phyloP scores from a whole-genome alignment of 73 alveolate genomes.

The Paramecium primaurelia region DNA sequence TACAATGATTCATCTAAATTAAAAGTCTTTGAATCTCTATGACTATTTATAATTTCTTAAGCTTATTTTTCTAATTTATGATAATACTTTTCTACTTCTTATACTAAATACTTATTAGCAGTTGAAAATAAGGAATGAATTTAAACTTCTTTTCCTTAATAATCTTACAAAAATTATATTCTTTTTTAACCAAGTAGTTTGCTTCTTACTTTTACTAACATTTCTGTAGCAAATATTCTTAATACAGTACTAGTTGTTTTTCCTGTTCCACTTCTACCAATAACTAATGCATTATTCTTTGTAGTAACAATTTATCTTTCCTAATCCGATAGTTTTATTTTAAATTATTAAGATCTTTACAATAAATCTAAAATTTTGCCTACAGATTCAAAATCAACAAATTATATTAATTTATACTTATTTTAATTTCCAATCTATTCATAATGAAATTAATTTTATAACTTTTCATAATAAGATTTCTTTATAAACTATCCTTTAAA shows the following conservation, averaged over 20 bases:
- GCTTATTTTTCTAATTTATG: conserved; percentile 58
- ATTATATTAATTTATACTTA: not conserved
- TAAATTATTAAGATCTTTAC: conserved; percentile 54
- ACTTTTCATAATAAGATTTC: not conserved
- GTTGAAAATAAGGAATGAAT: conserved; percentile 76
- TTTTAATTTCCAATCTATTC: not conserved
- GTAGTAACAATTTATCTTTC: conserved; percentile 67
- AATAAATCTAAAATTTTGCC: conserved; percentile 50
- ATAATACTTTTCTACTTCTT: conserved; percentile 81
- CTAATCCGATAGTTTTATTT: conserved; percentile 63
- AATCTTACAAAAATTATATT: not conserved
- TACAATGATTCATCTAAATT: not conserved
- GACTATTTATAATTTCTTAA: conserved; percentile 53
- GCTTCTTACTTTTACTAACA: conserved; percentile 57
- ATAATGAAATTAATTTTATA: not conserved
- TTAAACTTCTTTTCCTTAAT: conserved; percentile 50
- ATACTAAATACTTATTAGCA: conserved; percentile 81
- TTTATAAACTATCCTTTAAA: not conserved
- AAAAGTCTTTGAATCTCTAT: not conserved
- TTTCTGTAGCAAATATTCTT: conserved; percentile 77
- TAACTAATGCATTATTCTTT: conserved; percentile 69
- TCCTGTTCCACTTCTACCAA: conserved; percentile 94
- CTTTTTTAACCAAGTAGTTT: not conserved
- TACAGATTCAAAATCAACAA: conserved; percentile 55
- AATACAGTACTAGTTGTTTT: conserved; percentile 81